phyloP scores from a whole-genome alignment of 1,284 basidiomycete species.

The Amylostereum chailletii region DNA sequence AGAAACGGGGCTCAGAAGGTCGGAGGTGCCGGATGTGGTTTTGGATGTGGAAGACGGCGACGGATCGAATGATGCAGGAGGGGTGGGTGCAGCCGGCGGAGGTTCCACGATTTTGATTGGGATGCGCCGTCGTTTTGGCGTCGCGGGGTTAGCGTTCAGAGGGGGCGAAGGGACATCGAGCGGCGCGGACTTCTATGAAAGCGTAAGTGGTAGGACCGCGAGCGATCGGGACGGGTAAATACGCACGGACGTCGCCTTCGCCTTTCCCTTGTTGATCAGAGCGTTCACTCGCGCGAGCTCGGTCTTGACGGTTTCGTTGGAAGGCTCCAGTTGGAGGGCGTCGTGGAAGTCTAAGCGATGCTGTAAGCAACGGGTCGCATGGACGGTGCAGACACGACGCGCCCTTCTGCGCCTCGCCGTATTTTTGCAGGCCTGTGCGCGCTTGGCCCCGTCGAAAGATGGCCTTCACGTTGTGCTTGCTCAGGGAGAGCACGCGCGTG shows the following conservation, averaged over 20 bases:
- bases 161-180: conserved; percentile 8
- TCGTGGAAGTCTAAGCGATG: conserved; percentile 43
- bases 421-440: conserved; percentile 37
- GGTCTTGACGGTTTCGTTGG: conserved; percentile 45
- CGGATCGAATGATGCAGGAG: conserved; percentile 4
- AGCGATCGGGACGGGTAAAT: background rate
- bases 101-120: conserved; percentile 62
- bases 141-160: conserved; percentile 7
- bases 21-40: conserved; percentile 6
- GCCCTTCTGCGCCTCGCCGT: conserved; percentile 52
- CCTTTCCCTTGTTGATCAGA: conserved; percentile 24
- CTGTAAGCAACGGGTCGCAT: too few relatives aligned
- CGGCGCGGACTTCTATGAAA: conserved; percentile 12
- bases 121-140: conserved; percentile 46
- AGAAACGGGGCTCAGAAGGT: conserved; percentile 9
- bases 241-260: conserved; percentile 22
- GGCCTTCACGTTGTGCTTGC: conserved; percentile 58
- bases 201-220: background rate
- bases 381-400: conserved; percentile 14
- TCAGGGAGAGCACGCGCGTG: conserved; percentile 43
- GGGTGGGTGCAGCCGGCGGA: conserved; percentile 11
- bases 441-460: conserved; percentile 69
- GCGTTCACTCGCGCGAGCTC: conserved; percentile 43
- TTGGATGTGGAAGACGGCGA: conserved; percentile 7
- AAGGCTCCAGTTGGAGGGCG: conserved; percentile 47